These are phyloP conservation scores for Saccharomycopsis capsularis DNA, from an alignment of 805 yeast species.

Conservation along the genomic window DNA sequence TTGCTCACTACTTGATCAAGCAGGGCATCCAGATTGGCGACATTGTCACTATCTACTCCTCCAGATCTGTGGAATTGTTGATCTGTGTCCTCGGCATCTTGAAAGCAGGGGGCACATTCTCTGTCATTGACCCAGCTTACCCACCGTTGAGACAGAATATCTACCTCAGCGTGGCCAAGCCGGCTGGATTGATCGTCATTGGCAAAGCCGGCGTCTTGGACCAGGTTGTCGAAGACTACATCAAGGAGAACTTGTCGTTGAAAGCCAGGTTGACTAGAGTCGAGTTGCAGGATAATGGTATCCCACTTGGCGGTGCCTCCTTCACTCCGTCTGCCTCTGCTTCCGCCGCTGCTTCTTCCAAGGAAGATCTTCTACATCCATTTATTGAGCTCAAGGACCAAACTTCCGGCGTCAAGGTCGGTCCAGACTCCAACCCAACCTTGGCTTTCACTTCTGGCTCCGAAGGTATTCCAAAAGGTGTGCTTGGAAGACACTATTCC, in stretches of 20 bases:
- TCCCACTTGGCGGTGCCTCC: conserved; percentile 51
- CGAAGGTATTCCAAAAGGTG: conserved; percentile 99
- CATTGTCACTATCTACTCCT: conserved; percentile 95
- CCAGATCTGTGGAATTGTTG: conserved; percentile 94
- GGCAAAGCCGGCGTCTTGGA: conserved; percentile 84
- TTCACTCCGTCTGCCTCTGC: too few relatives aligned
- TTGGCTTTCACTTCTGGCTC: conserved; percentile 95
- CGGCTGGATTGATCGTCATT: conserved; percentile 82
- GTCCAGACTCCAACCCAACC: conserved; percentile 97
- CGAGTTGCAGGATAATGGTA: conserved; percentile 70
- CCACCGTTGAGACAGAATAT: conserved; percentile 97
- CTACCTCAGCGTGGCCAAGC: conserved; percentile 88
- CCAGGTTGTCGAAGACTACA: conserved; percentile 70
- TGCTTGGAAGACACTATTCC: conserved; percentile 94
- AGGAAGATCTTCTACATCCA: conserved; percentile 43
- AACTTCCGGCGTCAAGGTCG: conserved; percentile 85
- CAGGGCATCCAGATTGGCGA: conserved; percentile 87
- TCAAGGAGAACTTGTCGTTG: conserved; percentile 63
- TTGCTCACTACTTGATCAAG: conserved; percentile 78
- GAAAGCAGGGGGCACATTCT: conserved; percentile 97
- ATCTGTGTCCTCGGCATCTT: conserved; percentile 96
- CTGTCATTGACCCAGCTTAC: conserved; percentile 97
- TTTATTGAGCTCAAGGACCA: conserved; percentile 41
- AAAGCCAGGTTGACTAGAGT: conserved; percentile 69
- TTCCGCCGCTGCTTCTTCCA: conserved; percentile 25